These are phyloP conservation scores for Plasmodium vivax DNA, from an alignment of 169 alveolate species.

Conservation along the genomic window DNA sequence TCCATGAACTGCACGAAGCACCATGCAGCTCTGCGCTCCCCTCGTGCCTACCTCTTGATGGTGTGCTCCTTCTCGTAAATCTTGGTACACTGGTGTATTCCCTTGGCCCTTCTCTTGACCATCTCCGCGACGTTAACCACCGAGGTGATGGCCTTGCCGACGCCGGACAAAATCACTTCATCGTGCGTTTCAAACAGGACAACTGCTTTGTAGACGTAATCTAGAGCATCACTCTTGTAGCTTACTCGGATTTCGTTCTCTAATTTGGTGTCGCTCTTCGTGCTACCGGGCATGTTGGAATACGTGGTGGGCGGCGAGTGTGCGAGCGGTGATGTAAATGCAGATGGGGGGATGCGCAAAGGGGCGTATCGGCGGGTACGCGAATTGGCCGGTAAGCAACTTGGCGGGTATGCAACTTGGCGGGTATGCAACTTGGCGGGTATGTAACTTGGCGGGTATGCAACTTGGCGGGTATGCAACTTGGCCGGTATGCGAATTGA, in stretches of 20 bases:
- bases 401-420: no score
- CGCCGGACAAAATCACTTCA: constrained; percentile 67
- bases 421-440: no score
- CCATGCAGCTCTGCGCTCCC: not conserved
- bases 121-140: constrained; percentile 74
- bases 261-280: constrained; percentile 49
- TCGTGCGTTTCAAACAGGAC: constrained; percentile 59
- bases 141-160: constrained; percentile 73
- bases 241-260: constrained; percentile 67
- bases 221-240: constrained; percentile 66
- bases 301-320: not conserved
- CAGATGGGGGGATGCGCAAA: not conserved
- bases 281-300: constrained; percentile 70
- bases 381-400: no score
- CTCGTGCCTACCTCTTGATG: constrained; percentile 34
- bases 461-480: no score
- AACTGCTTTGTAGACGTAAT: constrained; percentile 68
- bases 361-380: not conserved
- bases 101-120: constrained; percentile 68
- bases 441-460: no score
- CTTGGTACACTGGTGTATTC: constrained; percentile 58
- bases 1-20: no score
- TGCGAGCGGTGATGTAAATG: not conserved
- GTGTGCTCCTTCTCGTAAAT: constrained; percentile 60
- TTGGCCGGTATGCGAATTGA: no score